phyloP scores from a whole-genome alignment of 805 yeast genomes.

The Zygosaccharomyces rouxii region DNA sequence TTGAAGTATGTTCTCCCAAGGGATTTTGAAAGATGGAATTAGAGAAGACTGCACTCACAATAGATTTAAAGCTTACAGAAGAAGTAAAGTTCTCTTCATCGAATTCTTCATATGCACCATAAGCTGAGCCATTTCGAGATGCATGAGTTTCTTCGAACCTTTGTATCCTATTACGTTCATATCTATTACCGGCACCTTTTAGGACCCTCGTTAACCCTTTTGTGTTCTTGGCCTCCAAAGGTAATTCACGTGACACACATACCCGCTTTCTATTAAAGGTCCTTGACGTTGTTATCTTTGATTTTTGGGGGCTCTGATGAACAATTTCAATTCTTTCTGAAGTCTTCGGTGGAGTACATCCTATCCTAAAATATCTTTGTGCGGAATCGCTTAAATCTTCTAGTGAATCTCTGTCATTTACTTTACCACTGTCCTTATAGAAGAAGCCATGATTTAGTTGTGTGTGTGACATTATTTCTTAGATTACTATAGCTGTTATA shows the following conservation, averaged over 20 bases:
- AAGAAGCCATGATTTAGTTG: neutral
- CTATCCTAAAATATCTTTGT: neutral
- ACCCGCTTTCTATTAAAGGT: neutral
- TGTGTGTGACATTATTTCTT: neutral
- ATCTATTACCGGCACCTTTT: neutral
- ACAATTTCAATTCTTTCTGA: neutral
- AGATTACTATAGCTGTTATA: neutral
- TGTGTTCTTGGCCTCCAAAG: neutral
- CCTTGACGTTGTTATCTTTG: neutral
- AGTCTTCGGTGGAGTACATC: neutral
- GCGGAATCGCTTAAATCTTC: neutral
- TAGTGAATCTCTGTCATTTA: neutral
- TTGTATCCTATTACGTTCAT: constrained; percentile 1
- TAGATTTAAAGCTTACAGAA: neutral
- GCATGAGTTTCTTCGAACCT: neutral
- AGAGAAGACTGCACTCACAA: neutral
- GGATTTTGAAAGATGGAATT: neutral
- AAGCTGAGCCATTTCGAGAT: neutral
- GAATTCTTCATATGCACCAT: neutral
- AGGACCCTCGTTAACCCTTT: neutral
- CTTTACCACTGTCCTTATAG: neutral
- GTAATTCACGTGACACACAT: neutral
- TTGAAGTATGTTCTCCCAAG: neutral
- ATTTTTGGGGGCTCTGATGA: neutral
- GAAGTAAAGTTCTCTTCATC: neutral